Conservation (phyloP, 2,329 filamentous ascomycete genomes). For the Aspergillus novofumigatus region DNA sequence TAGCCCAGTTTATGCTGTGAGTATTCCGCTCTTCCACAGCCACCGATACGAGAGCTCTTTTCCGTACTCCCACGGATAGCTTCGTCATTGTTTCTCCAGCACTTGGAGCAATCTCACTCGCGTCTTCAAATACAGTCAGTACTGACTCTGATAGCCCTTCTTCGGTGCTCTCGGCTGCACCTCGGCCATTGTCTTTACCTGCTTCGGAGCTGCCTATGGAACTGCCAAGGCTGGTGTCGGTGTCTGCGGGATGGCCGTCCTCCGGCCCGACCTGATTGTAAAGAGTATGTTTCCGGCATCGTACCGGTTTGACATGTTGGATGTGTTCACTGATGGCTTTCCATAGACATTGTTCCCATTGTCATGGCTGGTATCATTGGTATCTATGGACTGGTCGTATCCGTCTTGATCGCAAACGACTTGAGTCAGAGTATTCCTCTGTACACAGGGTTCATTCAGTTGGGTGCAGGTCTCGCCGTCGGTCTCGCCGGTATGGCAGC, state of each 20-base stretch:
- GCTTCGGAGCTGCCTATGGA: slow-evolving; percentile 94
- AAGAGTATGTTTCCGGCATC: slow-evolving; percentile 70
- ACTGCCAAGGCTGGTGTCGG: slow-evolving; percentile 99
- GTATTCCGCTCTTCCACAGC: slow-evolving; percentile 45
- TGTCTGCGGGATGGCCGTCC: slow-evolving; percentile 97
- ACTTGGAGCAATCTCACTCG: slow-evolving; percentile 5
- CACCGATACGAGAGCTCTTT: neutral
- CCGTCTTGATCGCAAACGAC: slow-evolving; percentile 78
- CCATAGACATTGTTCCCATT: slow-evolving; percentile 87
- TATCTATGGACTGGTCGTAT: slow-evolving; percentile 92
- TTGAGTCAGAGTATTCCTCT: slow-evolving; percentile 68
- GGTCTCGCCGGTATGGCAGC: slow-evolving; percentile 79
- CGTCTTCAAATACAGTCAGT: neutral
- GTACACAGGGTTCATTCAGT: slow-evolving; percentile 79
- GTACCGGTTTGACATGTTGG: neutral
- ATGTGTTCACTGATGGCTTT: slow-evolving; percentile 12
- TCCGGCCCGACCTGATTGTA: slow-evolving; percentile 95
- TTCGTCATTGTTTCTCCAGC: slow-evolving; percentile 9
- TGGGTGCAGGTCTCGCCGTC: slow-evolving; percentile 77
- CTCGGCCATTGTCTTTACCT: slow-evolving; percentile 92
- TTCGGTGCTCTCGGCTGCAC: slow-evolving; percentile 98
- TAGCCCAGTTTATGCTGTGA: slow-evolving; percentile 98
- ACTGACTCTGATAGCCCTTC: slow-evolving; percentile 61
- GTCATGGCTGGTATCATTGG: slow-evolving; percentile 99
- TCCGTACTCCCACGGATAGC: slow-evolving; percentile 7